Base-by-base conservation (phyloP, 345 rosid genomes). In the Microcos paniculata region DNA sequence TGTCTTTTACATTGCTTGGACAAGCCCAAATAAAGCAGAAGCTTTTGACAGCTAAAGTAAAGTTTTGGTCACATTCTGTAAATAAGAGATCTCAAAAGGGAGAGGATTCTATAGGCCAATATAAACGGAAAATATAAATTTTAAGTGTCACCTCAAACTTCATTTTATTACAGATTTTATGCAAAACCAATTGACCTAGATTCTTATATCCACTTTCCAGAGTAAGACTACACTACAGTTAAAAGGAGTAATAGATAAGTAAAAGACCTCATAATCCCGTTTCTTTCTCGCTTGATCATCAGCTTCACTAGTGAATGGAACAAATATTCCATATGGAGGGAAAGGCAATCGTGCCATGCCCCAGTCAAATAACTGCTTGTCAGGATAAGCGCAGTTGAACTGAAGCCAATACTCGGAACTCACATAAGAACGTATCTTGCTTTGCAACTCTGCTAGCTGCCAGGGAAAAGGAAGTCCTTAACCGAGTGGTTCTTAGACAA, bases 351-450 rank as follows among this genome's bases (percentile, higher is more conserved):
- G 94, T 90, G 88, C 88, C 97, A 90, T 89, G 53, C 97, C 97
- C 98, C 99, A 96, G 84, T 96, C 97, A 86, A 86, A 94, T 70
- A 96, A 76, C 67, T 90, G 94, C 79, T 82, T 90, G 71, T 90
- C 90, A 33, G 88, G 89, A 87, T 72, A 81, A 38, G 88, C 80
- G 85, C 99, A 94, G 68, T 86, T 86, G 82, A 82, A 3, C 26
- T 86, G 97, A 35, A 96, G 93, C 97, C 93, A 94, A 71, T 85
- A 88, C 76, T 96, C 98, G 38, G 98, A 88, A 87, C 93, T 94
- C 62, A 94, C 91, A 79, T 89, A 87, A 46, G 87, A 75, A 24
- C 96, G 92, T 77, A 94, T 92, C 84, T 91, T 91, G 31, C 79
- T 79, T 80, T 96, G 99, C 87, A 92, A 82, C 57, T 90, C 97